Conservation (phyloP, 345 rosid species). For the Boechera divaricarpa region DNA sequence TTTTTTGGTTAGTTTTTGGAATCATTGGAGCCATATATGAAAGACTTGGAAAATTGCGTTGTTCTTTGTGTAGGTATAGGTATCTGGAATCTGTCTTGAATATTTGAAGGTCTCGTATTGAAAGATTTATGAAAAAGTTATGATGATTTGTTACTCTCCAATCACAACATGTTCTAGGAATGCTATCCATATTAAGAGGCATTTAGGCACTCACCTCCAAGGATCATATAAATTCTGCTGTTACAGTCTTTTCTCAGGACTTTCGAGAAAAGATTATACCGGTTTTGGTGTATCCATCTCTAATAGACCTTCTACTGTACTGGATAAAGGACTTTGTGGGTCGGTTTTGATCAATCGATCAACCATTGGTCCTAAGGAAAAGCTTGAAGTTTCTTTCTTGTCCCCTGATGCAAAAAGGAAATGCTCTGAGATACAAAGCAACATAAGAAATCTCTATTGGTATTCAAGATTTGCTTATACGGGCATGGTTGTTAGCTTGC, state of each 20-base stretch:
- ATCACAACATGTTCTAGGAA: constrained; percentile 61
- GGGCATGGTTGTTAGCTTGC: constrained; percentile 63
- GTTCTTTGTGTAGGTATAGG: constrained; percentile 32
- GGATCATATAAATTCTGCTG: constrained; percentile 52
- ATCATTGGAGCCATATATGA: neutral
- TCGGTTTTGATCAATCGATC: constrained; percentile 51
- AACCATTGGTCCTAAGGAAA: constrained; percentile 46
- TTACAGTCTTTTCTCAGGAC: constrained; percentile 44
- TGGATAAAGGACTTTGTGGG: constrained; percentile 38
- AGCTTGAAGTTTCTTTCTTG: constrained; percentile 56
- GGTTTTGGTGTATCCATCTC: constrained; percentile 55
- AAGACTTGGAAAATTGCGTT: neutral
- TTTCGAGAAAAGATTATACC: constrained; percentile 44
- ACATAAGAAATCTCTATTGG: constrained; percentile 51
- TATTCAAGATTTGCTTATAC: constrained; percentile 56
- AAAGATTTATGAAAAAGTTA: constrained; percentile 40
- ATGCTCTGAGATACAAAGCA: constrained; percentile 53
- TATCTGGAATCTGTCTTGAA: constrained; percentile 12
- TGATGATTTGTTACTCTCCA: constrained; percentile 60
- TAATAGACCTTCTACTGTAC: constrained; percentile 47
- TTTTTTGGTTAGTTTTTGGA: neutral
- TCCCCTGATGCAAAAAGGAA: constrained; percentile 49
- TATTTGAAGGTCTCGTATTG: neutral
- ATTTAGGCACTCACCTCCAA: constrained; percentile 50
- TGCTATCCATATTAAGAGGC: constrained; percentile 53